phyloP scores from a whole-genome alignment of 306 rosid genomes.

The Castanopsis chinensis region DNA sequence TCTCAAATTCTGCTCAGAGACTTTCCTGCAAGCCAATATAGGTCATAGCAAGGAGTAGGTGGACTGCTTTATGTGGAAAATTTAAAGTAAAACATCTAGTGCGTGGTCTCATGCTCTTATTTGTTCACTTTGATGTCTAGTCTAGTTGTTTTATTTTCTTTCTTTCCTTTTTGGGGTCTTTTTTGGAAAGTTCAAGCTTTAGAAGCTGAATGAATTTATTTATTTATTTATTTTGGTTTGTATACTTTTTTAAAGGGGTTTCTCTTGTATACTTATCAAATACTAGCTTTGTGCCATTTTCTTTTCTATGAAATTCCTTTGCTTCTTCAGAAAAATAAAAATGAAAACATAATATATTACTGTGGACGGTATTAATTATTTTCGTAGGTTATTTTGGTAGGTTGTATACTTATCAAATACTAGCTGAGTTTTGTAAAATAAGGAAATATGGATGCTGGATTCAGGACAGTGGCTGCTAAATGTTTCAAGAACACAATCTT shows the following conservation, averaged over 20 bases:
- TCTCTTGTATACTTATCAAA: background rate
- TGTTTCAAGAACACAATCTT: background rate
- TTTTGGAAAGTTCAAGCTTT: background rate
- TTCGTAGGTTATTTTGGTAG: background rate
- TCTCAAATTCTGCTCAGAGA: background rate
- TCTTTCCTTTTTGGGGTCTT: background rate
- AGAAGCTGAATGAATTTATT: background rate
- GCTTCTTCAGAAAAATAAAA: background rate
- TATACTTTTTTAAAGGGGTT: background rate
- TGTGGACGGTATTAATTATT: background rate
- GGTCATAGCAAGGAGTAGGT: background rate
- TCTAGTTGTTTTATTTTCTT: background rate
- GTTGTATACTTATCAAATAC: background rate
- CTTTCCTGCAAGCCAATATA: background rate
- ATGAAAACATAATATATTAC: background rate
- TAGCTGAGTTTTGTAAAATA: too few relatives aligned
- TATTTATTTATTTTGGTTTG: background rate
- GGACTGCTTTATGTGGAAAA: background rate
- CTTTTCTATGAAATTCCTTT: background rate
- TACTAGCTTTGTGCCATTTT: background rate
- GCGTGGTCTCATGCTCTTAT: background rate
- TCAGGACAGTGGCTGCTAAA: slow-evolving; percentile 11
- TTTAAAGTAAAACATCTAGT: background rate
- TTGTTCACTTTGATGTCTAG: background rate
- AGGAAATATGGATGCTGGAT: background rate